Evolutionary conservation across 2,329 filamentous ascomycete species (phyloP), one percentile per base, ranked within the genome.

Genomic region (Cladophialophora bantiana): DNA sequence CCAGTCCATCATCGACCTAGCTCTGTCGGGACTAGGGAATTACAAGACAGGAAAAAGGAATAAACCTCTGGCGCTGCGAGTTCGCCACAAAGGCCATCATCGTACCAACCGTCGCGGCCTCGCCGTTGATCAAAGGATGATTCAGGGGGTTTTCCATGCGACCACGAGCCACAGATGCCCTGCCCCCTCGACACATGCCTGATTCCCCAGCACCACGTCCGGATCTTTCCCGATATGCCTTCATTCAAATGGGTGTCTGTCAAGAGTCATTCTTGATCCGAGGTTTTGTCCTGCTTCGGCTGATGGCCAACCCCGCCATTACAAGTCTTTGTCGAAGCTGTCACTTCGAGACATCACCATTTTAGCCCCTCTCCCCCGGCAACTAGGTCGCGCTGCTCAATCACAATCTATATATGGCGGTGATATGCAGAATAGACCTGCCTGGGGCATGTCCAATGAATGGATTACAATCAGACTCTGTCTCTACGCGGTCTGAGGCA

Each of bases 11-110:
- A 31, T 38, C 32, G 18, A 26, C 40, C 35, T 54, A 48, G 34
- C 60, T 32, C 26, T 34, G 59, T 32, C 34, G 9, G 59, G 59
- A n/a, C 18, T 31, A 55, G 48, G 20, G 15, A 54, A 13, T 13
- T 34, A 54, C 45, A 53, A 54, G 50, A 56, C 36, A 56, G 53
- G 60, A 56, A 56, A 62, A 62, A 62, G 60, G 60, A 62, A 62
- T 62, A 61, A 53, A 31, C 52, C 48, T 54, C 38, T 42, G 45
- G 42, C 32, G 31, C 26, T 50, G 57, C 36, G 35, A 32, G 57
- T 26, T 50, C 40, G 45, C 57, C 31, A 34, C 2, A 50, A 34
- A 32, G 40, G 50, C 20, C 45, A 35, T 54, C 48, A 35, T 45
- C 48, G 31, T 12, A 26, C 45, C 18, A 50, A 40, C 42, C 45